Conservation (phyloP, 352 stramenopile genomes). For the Elongisporangium undulatum region DNA sequence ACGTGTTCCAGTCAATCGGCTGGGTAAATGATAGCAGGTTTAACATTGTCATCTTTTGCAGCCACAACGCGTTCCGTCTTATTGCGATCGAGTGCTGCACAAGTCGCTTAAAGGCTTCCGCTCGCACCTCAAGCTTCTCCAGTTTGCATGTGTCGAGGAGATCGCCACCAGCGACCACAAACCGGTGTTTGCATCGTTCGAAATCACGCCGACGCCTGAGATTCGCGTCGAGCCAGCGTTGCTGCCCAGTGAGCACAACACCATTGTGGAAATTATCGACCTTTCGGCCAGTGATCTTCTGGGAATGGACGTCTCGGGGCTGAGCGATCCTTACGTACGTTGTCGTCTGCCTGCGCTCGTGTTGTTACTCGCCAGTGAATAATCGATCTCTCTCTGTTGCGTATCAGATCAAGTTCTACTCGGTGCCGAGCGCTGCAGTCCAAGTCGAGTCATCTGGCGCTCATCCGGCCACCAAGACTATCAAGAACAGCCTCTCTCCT, state of each 20-base stretch:
- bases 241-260: slow-evolving; percentile 18
- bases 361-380: slow-evolving; percentile 3
- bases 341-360: neutral
- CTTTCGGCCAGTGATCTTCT: slow-evolving; percentile 53
- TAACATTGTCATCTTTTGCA: slow-evolving; percentile 9
- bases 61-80: slow-evolving; percentile 75
- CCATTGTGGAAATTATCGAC: slow-evolving; percentile 56
- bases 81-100: slow-evolving; percentile 81
- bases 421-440: slow-evolving; percentile 41
- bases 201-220: slow-evolving; percentile 26
- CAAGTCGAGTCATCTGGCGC: slow-evolving; percentile 40
- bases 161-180: slow-evolving; percentile 87
- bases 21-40: neutral
- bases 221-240: slow-evolving; percentile 17
- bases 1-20: neutral
- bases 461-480: slow-evolving; percentile 51
- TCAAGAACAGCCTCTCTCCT: slow-evolving; percentile 62
- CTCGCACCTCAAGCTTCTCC: slow-evolving; percentile 44
- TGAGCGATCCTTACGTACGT: slow-evolving; percentile 76
- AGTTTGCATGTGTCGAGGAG: slow-evolving; percentile 52
- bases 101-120: slow-evolving; percentile 66
- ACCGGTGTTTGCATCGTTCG: slow-evolving; percentile 59
- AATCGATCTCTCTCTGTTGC: neutral
- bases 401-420: slow-evolving; percentile 70
- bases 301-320: slow-evolving; percentile 70